Percentiles rank a stretch among this genome's conserved stretches.
phyloP scores from a whole-genome alignment of 768 basidiomycete species.

The Kwoniella sp. region DNA sequence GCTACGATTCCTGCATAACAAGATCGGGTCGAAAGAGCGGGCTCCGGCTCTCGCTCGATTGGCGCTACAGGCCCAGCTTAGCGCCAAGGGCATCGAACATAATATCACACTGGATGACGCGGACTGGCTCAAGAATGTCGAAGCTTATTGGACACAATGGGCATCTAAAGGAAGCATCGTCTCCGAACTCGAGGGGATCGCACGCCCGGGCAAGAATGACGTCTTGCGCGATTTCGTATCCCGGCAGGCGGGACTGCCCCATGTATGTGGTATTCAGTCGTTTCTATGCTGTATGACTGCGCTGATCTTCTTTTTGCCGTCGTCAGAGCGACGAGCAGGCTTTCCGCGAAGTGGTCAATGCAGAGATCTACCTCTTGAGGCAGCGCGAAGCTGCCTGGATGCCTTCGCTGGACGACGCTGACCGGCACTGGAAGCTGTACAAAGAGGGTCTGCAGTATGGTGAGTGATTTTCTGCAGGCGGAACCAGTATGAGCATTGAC shows the following conservation, averaged over 20 bases:
- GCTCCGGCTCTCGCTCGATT: slow-evolving; percentile 39
- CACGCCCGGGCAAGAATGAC: slow-evolving; percentile 3
- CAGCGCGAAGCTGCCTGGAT: slow-evolving; percentile 5
- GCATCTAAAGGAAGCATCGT: slow-evolving; percentile 36
- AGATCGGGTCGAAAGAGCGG: slow-evolving; percentile 38
- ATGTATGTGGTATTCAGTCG: slow-evolving; percentile 18
- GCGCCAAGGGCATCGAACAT: neutral
- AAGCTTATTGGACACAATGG: slow-evolving; percentile 36
- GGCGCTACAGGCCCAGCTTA: slow-evolving; percentile 24
- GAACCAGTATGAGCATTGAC: no score
- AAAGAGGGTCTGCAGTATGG: slow-evolving; percentile 28
- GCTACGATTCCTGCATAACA: slow-evolving; percentile 18
- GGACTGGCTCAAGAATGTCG: slow-evolving; percentile 10
- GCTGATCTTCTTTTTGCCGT: slow-evolving; percentile 3
- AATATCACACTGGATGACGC: slow-evolving; percentile 4
- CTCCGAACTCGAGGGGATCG: slow-evolving; percentile 28
- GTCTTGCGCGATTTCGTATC: slow-evolving; percentile 1
- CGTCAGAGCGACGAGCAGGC: slow-evolving; percentile 19
- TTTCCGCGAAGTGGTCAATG: slow-evolving; percentile 20
- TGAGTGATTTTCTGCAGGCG: slow-evolving; percentile 17
- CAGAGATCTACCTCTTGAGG: slow-evolving; percentile 15
- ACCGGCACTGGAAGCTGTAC: slow-evolving; percentile 28
- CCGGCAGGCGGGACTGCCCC: neutral
- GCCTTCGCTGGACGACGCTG: slow-evolving; percentile 10
- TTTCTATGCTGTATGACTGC: neutral